Evolutionary conservation across 345 rosid species (phyloP).

Genomic region (Ricinus communis): DNA sequence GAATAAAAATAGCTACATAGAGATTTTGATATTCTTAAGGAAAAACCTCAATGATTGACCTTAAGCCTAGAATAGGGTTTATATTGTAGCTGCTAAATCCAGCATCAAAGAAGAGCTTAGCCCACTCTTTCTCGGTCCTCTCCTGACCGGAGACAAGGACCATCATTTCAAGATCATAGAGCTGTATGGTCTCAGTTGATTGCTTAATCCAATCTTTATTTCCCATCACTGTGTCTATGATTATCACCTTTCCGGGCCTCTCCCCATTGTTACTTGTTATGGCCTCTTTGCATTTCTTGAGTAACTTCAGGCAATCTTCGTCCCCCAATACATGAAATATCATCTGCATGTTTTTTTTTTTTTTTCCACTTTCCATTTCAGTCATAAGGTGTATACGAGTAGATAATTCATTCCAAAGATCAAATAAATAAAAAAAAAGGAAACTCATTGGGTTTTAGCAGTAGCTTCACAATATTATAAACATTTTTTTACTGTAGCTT

Average conservation of each 20-base stretch:
- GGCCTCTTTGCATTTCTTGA: constrained; percentile 22
- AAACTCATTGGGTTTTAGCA: too few species aligned
- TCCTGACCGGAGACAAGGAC: constrained; percentile 5
- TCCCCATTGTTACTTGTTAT: not conserved
- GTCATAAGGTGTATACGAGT: too few species aligned
- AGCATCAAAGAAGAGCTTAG: constrained; percentile 28
- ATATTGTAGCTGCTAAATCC: constrained; percentile 35
- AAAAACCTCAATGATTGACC: constrained; percentile 33
- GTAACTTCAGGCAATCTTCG: constrained; percentile 15
- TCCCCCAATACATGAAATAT: constrained; percentile 15
- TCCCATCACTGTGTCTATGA: constrained; percentile 14
- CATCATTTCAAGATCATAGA: constrained; percentile 31
- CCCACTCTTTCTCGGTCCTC: constrained; percentile 35
- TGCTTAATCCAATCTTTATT: not conserved
- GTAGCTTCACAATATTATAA: not conserved
- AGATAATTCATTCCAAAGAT: not conserved
- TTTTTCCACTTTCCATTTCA: accelerated
- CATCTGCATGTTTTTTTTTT: too few species aligned
- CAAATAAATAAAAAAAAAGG: too few species aligned
- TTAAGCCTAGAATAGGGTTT: constrained; percentile 12
- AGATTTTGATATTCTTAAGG: too few species aligned
- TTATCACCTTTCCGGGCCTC: constrained; percentile 11
- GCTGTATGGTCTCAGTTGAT: constrained; percentile 12
- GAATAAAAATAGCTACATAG: too few species aligned
- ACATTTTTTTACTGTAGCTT: too few species aligned